These are phyloP conservation scores for Erodium texanum DNA, from an alignment of 441 rosid species.

Conservation along the genomic window DNA sequence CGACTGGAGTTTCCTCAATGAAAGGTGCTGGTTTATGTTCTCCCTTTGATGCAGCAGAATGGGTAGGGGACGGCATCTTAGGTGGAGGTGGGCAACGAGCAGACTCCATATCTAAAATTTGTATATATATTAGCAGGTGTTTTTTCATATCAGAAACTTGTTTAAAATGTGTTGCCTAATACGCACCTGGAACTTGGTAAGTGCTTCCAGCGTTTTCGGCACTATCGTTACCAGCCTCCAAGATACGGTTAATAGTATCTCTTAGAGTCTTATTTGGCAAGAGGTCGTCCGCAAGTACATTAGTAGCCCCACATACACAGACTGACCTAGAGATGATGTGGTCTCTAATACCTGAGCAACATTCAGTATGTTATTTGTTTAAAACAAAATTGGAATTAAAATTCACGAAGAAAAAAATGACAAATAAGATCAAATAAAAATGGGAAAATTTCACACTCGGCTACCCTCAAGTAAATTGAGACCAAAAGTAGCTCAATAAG, in stretches of 20 bases:
- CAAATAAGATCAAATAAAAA: too few relatives aligned
- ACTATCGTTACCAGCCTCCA: constrained; percentile 92
- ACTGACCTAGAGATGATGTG: constrained; percentile 64
- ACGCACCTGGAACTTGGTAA: constrained; percentile 80
- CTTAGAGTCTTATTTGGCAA: constrained; percentile 93
- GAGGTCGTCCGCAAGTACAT: constrained; percentile 92
- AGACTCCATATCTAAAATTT: constrained; percentile 72
- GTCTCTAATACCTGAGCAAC: constrained; percentile 74
- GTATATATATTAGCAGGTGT: constrained; percentile 7
- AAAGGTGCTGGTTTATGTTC: constrained; percentile 39
- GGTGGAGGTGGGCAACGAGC: constrained; percentile 74
- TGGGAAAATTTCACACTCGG: too few relatives aligned
- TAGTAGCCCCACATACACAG: constrained; percentile 86
- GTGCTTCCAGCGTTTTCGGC: constrained; percentile 83
- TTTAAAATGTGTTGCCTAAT: constrained; percentile 4
- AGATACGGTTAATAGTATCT: constrained; percentile 85
- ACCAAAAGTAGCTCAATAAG: too few relatives aligned
- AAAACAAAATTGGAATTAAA: background rate
- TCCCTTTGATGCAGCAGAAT: constrained; percentile 80
- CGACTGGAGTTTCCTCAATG: constrained; percentile 29
- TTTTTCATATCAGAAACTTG: background rate
- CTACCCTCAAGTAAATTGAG: too few relatives aligned
- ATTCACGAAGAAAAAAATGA: background rate
- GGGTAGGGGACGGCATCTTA: constrained; percentile 67
- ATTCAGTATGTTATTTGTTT: constrained; percentile 7